Conservation (phyloP, 345 rosid genomes). For the Eucalyptus erythrocorys region DNA sequence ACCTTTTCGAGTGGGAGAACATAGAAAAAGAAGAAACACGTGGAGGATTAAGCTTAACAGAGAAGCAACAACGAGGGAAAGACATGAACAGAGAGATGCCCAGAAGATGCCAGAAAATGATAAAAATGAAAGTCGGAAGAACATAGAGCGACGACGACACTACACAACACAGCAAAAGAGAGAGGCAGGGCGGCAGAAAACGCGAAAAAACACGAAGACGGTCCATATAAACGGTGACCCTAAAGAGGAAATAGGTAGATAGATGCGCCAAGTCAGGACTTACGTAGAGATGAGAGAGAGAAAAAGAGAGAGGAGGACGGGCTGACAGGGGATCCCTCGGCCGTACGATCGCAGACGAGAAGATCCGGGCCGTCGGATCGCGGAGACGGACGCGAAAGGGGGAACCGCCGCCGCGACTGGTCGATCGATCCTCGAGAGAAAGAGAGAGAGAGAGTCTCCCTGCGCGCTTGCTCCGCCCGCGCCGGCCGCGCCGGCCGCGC, state of each 20-base stretch:
- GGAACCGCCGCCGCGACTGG: background rate
- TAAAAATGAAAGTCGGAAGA: background rate
- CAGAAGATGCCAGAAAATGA: background rate
- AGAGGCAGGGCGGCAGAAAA: background rate
- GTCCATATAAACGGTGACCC: background rate
- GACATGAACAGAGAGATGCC: background rate
- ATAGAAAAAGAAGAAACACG: background rate
- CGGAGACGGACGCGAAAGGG: background rate
- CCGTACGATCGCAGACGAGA: slow-evolving; percentile 21
- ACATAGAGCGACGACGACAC: background rate
- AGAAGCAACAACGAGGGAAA: background rate
- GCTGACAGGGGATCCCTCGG: slow-evolving; percentile 11
- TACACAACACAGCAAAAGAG: background rate
- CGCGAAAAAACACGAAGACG: background rate
- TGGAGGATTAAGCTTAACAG: background rate
- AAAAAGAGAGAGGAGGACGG: background rate
- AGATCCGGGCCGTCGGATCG: slow-evolving; percentile 29
- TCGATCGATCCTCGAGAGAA: background rate
- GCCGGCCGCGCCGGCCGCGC: background rate
- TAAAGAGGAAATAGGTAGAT: slow-evolving; percentile 13
- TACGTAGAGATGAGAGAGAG: background rate
- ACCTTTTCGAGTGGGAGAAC: background rate
- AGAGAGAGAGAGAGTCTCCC: background rate
- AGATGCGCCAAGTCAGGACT: background rate
- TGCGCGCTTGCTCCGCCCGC: background rate